Conservation (phyloP, 192 early-diverging fungal species). For the Umbelopsis sp. region DNA sequence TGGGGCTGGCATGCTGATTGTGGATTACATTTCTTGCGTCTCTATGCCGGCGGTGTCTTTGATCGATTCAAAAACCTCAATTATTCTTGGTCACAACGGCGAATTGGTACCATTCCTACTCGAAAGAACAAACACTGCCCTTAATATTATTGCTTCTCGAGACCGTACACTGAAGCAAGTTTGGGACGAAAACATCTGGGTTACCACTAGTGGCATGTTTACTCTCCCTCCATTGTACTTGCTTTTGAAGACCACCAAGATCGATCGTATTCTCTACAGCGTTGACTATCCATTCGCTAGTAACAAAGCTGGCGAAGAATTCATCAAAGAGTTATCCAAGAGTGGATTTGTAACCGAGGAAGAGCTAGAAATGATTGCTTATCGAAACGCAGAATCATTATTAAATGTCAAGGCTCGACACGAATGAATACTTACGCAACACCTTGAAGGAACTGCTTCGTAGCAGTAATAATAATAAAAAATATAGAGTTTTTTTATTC, state of each 20-base stretch:
- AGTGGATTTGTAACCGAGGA: background rate
- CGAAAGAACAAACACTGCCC: background rate
- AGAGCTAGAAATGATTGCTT: background rate
- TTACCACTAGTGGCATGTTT: conserved; percentile 13
- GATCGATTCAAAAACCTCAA: background rate
- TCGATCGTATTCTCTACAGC: background rate
- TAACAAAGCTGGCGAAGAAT: background rate
- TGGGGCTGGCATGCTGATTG: conserved; percentile 7
- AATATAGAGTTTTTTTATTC: no score
- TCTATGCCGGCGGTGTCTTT: background rate
- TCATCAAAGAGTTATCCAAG: background rate
- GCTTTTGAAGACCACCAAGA: conserved; percentile 1
- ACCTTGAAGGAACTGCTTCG: no score
- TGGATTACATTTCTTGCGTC: background rate
- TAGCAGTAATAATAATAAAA: no score
- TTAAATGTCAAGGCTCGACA: background rate
- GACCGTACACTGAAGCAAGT: background rate
- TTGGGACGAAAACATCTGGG: conserved; percentile 10
- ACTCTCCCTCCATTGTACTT: background rate
- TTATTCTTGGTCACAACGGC: background rate
- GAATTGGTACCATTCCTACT: background rate
- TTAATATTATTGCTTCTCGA: background rate
- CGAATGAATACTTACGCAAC: background rate
- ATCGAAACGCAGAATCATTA: background rate
- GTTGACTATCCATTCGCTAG: background rate